A percentile compares a stretch with the other conserved stretches of the same genome.
phyloP scores from a whole-genome alignment of 176 grass and related monocot species.

The Oryza rufipogon region DNA sequence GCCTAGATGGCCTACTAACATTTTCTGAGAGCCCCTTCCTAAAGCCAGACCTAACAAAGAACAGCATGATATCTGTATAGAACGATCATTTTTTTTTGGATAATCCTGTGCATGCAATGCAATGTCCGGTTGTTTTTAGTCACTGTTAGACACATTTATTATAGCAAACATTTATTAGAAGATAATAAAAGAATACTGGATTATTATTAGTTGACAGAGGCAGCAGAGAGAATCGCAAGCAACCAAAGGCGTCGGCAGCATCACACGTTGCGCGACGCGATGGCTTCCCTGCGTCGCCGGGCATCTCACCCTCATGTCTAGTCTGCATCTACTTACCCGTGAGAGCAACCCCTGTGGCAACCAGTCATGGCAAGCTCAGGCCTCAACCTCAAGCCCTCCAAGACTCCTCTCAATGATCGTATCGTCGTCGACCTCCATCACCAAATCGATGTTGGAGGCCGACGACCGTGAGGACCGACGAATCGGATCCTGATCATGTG shows the following conservation, averaged over 20 bases:
- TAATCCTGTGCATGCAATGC: no score
- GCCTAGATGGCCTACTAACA: no score
- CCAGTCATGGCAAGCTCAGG: not conserved
- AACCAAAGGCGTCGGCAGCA: not conserved
- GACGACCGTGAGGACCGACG: no score
- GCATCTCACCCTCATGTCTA: slow-evolving; percentile 29
- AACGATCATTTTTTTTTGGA: no score
- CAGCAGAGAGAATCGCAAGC: not conserved
- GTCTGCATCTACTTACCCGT: not conserved
- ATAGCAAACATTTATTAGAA: not conserved
- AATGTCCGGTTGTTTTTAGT: slow-evolving; percentile 16
- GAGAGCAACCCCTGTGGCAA: slow-evolving; percentile 38
- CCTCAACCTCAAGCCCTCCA: not conserved
- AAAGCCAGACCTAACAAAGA: no score
- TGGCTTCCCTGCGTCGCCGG: slow-evolving; percentile 42
- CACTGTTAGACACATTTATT: slow-evolving; percentile 19
- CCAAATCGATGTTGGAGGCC: no score
- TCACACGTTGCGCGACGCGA: slow-evolving; percentile 22
- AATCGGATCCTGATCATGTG: not conserved
- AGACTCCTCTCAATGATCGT: not conserved
- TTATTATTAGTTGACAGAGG: not conserved
- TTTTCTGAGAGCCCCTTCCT: no score
- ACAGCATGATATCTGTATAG: no score
- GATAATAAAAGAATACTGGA: not conserved
- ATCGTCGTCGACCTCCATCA: no score